These are phyloP conservation scores for Francoa sonchifolia DNA, from an alignment of 441 rosid species.

Conservation along the genomic window DNA sequence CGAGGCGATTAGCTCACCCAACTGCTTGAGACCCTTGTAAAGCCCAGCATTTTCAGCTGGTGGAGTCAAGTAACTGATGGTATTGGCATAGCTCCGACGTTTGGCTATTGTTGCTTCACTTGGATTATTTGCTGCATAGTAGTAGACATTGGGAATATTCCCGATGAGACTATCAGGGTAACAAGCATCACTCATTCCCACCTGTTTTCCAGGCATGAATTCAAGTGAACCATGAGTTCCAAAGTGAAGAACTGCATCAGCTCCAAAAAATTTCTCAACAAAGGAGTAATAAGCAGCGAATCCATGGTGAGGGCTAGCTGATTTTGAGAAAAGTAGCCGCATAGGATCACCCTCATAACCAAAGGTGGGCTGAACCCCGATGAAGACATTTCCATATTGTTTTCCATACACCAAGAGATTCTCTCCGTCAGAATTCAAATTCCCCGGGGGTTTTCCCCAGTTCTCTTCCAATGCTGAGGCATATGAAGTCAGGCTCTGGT, in stretches of 20 bases:
- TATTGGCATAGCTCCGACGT: slow-evolving; percentile 95
- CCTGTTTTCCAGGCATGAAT: slow-evolving; percentile 99
- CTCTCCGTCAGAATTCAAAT: slow-evolving; percentile 91
- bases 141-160: slow-evolving; percentile 89
- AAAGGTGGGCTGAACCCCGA: slow-evolving; percentile 96
- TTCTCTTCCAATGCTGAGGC: slow-evolving; percentile 81
- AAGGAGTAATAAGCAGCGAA: slow-evolving; percentile 94
- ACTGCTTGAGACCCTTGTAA: slow-evolving; percentile 96
- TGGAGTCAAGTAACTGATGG: slow-evolving; percentile 91
- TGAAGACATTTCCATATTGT: slow-evolving; percentile 83
- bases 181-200: slow-evolving; percentile 97
- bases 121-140: slow-evolving; percentile 94
- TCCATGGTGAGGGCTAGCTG: slow-evolving; percentile 97
- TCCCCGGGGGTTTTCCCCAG: slow-evolving; percentile 99
- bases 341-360: slow-evolving; percentile 99
- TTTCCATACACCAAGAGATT: slow-evolving; percentile 85
- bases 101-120: slow-evolving; percentile 97
- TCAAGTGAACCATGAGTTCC: slow-evolving; percentile 97
- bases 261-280: slow-evolving; percentile 88
- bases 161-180: slow-evolving; percentile 95
- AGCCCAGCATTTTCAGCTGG: slow-evolving; percentile 99
- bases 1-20: slow-evolving; percentile 88
- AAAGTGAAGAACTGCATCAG: slow-evolving; percentile 92
- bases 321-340: slow-evolving; percentile 90
- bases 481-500: slow-evolving; percentile 72